Base-by-base conservation (phyloP, 805 yeast genomes). In the Metschnikowia chrysomelidarum region DNA sequence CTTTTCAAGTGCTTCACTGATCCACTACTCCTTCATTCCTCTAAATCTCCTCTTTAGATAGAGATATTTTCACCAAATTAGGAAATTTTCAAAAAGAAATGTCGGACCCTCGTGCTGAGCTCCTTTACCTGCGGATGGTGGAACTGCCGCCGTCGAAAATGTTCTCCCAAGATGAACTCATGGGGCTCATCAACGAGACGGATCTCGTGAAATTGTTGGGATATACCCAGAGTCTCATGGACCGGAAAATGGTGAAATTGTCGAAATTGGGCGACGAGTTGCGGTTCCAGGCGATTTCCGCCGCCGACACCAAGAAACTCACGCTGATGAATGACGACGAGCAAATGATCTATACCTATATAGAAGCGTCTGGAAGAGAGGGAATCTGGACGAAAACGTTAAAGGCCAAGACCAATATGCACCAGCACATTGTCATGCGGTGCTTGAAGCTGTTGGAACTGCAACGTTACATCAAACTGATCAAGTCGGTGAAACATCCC, bases 351-450 rank as follows among this genome's bases (percentile, higher is more conserved):
- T 91, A 91, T 56, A 81, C 93, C 1, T 82, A 88, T 53, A 91
- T 91, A 45, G 95, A 87, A 53, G 94, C 95, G 0, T 76, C 94
- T 6, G 95, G 93, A 4, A 71, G 98, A 59, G 97, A 89, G 61
- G 97, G 97, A 28, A 87, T 89, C 34, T 89, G 97, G 97, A 84
- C 95, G 9, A 87, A 87, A 62, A 86, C 95, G 7, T 77, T 89
- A 49, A 86, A 86, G 55, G 87, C 89, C 8, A 80, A 82, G 53
- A 85, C 96, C 10, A 88, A 88, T 51, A 64, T 89, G 42, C 96
- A 89, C 57, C 95, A 87, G 52, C 94, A 87, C 56, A 82, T 89
- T n/a, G 95, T 89, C 8, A 70, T 75, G 29, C 73, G 94, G 54
- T 85, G 95, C 53, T 66, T 89, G 53, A 89, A 89, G 54, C 66